These are phyloP conservation scores for Cordyceps tenuipes DNA, from an alignment of 2,329 filamentous ascomycete species.

Conservation along the genomic window DNA sequence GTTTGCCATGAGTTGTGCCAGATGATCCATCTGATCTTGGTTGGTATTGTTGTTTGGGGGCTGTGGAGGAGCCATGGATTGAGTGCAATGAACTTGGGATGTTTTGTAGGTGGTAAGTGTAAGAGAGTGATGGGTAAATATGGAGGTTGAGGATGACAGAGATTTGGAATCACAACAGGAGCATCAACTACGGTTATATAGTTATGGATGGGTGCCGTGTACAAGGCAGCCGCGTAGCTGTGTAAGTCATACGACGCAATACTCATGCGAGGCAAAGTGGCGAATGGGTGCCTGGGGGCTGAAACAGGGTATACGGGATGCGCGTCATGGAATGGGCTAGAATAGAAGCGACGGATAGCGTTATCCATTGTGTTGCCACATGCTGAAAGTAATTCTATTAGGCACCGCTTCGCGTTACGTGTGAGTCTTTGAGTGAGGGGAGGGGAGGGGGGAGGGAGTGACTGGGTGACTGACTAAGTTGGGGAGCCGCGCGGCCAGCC, in stretches of 20 bases:
- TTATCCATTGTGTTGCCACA: background rate
- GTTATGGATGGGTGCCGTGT: background rate
- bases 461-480: background rate
- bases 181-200: background rate
- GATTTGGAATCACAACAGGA: background rate
- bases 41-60: background rate
- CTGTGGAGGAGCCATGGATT: background rate
- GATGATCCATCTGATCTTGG: background rate
- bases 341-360: background rate
- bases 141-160: background rate
- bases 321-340: constrained; percentile 3
- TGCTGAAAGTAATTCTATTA: background rate
- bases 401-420: background rate
- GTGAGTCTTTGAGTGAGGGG: background rate
- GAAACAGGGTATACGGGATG: background rate
- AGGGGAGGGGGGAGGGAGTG: too few species aligned
- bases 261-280: background rate
- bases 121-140: background rate
- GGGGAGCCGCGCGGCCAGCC: constrained; percentile 9
- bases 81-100: background rate
- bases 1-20: constrained; percentile 26
- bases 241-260: constrained; percentile 1
- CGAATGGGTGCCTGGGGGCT: constrained; percentile 1
- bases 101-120: background rate
- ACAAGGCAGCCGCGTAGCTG: background rate